Percentiles rank a stretch among this genome's conserved stretches.
These are phyloP conservation scores for Aspergillus ochraceoroseus DNA, from an alignment of 2,329 filamentous ascomycete species.

Conservation along the genomic window DNA sequence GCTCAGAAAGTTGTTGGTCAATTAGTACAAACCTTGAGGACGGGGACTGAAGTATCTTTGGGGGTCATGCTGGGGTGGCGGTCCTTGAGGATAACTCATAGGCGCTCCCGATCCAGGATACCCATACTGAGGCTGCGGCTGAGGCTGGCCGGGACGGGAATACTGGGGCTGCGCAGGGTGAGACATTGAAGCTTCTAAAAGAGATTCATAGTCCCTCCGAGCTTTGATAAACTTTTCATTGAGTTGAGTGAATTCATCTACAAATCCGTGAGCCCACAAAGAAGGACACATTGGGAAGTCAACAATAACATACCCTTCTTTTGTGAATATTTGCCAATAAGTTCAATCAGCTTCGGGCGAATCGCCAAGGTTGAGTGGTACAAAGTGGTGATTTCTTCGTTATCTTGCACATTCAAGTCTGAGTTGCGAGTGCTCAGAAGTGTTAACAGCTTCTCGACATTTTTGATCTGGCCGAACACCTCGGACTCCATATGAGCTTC, in stretches of 20 bases:
- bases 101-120: slow-evolving; percentile 31
- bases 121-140: slow-evolving; percentile 36
- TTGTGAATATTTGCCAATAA: slow-evolving; percentile 98
- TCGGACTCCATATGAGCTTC: slow-evolving; percentile 93
- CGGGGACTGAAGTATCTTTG: slow-evolving; percentile 64
- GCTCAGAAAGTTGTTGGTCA: no score
- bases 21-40: slow-evolving; percentile 36
- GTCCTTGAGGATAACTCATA: slow-evolving; percentile 33
- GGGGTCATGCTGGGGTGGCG: slow-evolving; percentile 52
- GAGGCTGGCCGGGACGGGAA: slow-evolving; percentile 52
- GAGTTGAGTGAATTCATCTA: slow-evolving; percentile 95
- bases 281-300: neutral
- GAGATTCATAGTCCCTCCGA: slow-evolving; percentile 86
- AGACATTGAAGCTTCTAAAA: slow-evolving; percentile 95
- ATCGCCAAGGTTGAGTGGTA: slow-evolving; percentile 95
- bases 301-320: slow-evolving; percentile 71
- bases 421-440: slow-evolving; percentile 82
- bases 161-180: slow-evolving; percentile 79
- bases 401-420: slow-evolving; percentile 77
- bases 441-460: slow-evolving; percentile 77
- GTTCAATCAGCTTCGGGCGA: slow-evolving; percentile 90
- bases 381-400: slow-evolving; percentile 86
- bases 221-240: slow-evolving; percentile 99
- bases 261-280: slow-evolving; percentile 14
- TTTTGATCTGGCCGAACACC: slow-evolving; percentile 71